Conservation (phyloP, 257 asterid genomes). For the Thymus quinquecostatus region DNA sequence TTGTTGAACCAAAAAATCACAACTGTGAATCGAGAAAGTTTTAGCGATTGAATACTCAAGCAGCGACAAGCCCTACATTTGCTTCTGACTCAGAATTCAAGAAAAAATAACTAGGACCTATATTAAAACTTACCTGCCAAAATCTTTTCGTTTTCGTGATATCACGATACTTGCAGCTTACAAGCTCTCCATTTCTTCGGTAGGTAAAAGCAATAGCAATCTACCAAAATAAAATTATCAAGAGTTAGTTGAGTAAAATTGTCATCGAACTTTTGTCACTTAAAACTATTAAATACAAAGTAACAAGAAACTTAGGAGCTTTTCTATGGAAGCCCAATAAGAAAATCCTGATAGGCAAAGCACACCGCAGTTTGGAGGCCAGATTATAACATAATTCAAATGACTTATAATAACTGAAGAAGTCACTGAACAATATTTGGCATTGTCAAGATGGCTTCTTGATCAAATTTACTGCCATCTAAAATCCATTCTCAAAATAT, state of each 20-base stretch:
- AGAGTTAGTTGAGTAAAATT: not conserved
- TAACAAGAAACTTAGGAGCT: constrained; percentile 1
- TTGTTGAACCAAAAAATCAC: constrained; percentile 15
- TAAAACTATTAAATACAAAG: not conserved
- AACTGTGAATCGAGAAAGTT: constrained; percentile 6
- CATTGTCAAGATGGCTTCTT: constrained; percentile 15
- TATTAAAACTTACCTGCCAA: constrained; percentile 66
- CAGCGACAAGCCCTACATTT: not conserved
- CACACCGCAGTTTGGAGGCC: not conserved
- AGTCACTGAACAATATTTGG: not conserved
- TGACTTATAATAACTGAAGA: not conserved
- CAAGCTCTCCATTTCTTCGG: constrained; percentile 66
- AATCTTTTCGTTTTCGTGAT: constrained; percentile 50
- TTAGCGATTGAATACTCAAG: constrained; percentile 8
- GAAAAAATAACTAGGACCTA: constrained; percentile 12
- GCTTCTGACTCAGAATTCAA: not conserved
- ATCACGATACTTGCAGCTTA: constrained; percentile 92
- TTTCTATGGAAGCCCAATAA: not conserved
- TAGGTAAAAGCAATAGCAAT: constrained; percentile 85
- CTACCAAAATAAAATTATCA: constrained; percentile 39
- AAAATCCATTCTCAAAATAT: constrained; percentile 5
- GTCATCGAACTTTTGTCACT: not conserved
- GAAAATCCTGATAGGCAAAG: not conserved
- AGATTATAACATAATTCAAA: not conserved
- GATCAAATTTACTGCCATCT: constrained; percentile 3